Conservation (phyloP, 495 filamentous ascomycete species). For the Penicillium canariense region DNA sequence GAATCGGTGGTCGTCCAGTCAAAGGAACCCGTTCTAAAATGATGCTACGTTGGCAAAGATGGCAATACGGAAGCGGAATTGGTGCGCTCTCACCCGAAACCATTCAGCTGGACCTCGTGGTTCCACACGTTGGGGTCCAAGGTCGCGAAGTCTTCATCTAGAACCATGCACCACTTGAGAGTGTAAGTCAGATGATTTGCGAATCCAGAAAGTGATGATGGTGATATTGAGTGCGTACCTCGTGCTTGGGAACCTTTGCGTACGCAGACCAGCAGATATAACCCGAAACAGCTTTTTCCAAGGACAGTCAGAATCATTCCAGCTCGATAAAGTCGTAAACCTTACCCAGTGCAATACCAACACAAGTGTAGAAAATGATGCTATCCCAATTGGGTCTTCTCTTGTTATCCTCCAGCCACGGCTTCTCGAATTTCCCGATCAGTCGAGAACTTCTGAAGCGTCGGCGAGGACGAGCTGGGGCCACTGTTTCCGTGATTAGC, state of each 20-base stretch:
- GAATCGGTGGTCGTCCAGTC: constrained; percentile 67
- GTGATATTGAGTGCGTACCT: constrained; percentile 2
- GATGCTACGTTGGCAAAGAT: background rate
- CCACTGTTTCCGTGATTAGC: background rate
- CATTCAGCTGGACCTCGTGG: constrained; percentile 55
- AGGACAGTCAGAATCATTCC: background rate
- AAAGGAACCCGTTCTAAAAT: constrained; percentile 82
- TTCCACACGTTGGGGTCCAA: constrained; percentile 66
- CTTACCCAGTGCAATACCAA: constrained; percentile 25
- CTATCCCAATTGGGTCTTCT: constrained; percentile 30
- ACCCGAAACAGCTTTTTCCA: constrained; percentile 14
- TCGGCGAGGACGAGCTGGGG: background rate
- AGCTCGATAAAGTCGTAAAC: no score
- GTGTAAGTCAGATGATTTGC: background rate
- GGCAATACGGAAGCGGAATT: background rate
- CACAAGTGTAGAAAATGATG: constrained; percentile 33
- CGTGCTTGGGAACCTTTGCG: constrained; percentile 16
- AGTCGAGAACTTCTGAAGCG: constrained; percentile 35
- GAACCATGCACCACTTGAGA: constrained; percentile 63
- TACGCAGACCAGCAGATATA: constrained; percentile 26
- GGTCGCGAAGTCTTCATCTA: constrained; percentile 65
- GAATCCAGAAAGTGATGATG: background rate
- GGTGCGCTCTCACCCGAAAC: constrained; percentile 60
- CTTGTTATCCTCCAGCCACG: constrained; percentile 30
- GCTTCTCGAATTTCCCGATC: constrained; percentile 36